phyloP scores from a whole-genome alignment of 257 asterid genomes.

The Rubia yunnanensis region DNA sequence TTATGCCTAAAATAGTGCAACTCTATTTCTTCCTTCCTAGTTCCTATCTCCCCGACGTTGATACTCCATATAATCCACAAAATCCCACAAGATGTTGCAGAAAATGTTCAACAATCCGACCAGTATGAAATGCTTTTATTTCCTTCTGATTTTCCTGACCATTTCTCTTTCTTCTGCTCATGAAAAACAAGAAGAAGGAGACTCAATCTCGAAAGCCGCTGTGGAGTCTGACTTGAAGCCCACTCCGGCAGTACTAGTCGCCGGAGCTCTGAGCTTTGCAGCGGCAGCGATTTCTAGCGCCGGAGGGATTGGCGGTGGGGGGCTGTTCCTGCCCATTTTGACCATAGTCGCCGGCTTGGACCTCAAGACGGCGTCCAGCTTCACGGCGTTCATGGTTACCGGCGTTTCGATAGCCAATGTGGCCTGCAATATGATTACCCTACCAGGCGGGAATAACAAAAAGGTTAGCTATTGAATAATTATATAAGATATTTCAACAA shows the following conservation, averaged over 20 bases:
- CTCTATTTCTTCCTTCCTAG: neutral
- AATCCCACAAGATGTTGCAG: neutral
- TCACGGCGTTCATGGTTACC: conserved; percentile 75
- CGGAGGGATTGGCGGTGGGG: conserved; percentile 90
- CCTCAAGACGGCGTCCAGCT: conserved; percentile 59
- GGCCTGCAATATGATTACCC: conserved; percentile 21
- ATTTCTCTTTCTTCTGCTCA: conserved; percentile 17
- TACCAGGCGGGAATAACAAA: conserved; percentile 8
- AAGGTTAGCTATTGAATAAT: neutral
- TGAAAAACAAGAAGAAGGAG: conserved; percentile 23
- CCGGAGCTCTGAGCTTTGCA: conserved; percentile 42
- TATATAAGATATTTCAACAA: no score
- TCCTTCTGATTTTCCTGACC: conserved; percentile 17
- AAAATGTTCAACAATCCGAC: neutral
- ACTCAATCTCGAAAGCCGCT: no score
- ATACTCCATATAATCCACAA: neutral
- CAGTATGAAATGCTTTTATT: conserved; percentile 8
- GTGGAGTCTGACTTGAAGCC: conserved; percentile 13
- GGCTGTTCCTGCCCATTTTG: conserved; percentile 61
- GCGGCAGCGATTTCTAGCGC: conserved; percentile 76
- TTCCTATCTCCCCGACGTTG: neutral
- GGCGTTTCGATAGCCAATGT: conserved; percentile 78
- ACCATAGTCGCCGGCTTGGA: conserved; percentile 52
- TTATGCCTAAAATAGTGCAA: neutral
- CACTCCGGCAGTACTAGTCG: conserved; percentile 13